Conservation (phyloP, 139 green algal species). For the Auxenochlorella protothecoides region DNA sequence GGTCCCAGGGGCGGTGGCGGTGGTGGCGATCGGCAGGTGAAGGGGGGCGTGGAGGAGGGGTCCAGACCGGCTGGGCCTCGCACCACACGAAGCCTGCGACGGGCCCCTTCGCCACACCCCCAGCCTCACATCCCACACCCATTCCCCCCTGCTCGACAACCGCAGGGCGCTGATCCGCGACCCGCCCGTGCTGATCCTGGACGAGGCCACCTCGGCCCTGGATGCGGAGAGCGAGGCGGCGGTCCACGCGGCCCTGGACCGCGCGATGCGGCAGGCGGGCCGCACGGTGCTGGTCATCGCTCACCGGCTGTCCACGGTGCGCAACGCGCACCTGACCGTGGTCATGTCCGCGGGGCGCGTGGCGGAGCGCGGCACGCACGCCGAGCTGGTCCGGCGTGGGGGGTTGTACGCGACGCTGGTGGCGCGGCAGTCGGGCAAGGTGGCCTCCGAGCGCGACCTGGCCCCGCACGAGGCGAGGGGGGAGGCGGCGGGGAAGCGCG, state of each 20-base stretch:
- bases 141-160: background rate
- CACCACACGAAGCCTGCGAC: no score
- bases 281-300: slow-evolving; percentile 69
- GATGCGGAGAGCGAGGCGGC: slow-evolving; percentile 34
- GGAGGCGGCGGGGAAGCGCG: background rate
- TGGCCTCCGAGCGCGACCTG: slow-evolving; percentile 14
- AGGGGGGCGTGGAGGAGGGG: no score
- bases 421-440: slow-evolving; percentile 16
- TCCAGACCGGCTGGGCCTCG: no score
- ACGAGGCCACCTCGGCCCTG: slow-evolving; percentile 39
- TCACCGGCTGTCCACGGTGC: slow-evolving; percentile 66
- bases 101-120: no score
- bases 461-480: slow-evolving; percentile 11
- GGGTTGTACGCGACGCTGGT: slow-evolving; percentile 32
- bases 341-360: slow-evolving; percentile 67
- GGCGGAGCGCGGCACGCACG: slow-evolving; percentile 53
- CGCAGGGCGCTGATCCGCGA: slow-evolving; percentile 35
- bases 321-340: slow-evolving; percentile 56
- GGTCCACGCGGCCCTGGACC: slow-evolving; percentile 62
- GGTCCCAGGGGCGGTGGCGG: background rate
- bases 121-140: no score
- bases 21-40: no score
- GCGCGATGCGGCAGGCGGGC: slow-evolving; percentile 31
- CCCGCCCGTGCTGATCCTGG: slow-evolving; percentile 43
- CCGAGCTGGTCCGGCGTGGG: slow-evolving; percentile 28